phyloP scores from a whole-genome alignment of 2,329 filamentous ascomycete genomes.

The Beauveria pseudobassiana region DNA sequence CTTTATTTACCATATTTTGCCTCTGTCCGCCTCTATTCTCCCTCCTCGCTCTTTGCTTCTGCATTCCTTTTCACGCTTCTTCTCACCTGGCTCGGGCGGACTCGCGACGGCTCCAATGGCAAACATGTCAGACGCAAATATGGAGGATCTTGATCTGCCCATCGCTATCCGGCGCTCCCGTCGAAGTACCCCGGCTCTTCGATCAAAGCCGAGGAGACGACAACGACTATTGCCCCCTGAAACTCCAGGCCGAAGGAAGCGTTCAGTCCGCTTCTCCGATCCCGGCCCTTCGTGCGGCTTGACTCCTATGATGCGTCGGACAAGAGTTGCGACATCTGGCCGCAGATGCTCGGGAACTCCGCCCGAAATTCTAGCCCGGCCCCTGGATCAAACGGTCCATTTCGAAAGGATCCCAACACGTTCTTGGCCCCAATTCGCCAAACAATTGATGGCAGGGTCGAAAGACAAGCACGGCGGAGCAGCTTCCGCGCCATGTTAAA shows the following conservation, averaged over 20 bases:
- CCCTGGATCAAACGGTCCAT: conserved; percentile 15
- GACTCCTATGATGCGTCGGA: conserved; percentile 50
- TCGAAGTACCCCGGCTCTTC: conserved; percentile 32
- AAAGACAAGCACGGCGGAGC: conserved; percentile 49
- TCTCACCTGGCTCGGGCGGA: neutral
- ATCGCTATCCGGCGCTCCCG: conserved; percentile 49
- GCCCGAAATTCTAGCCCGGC: conserved; percentile 12
- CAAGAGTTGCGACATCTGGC: conserved; percentile 34
- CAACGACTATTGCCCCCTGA: neutral
- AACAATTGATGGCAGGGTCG: conserved; percentile 48
- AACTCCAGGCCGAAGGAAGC: conserved; percentile 31
- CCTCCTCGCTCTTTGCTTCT: neutral
- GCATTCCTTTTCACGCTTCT: neutral
- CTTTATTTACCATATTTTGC: neutral
- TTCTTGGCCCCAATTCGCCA: conserved; percentile 37
- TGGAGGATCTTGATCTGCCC: conserved; percentile 38
- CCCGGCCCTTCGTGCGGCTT: conserved; percentile 48
- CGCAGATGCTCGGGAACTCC: conserved; percentile 42
- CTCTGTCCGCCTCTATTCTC: neutral
- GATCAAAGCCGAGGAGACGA: conserved; percentile 19
- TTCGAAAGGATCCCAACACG: conserved; percentile 15
- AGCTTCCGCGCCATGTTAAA: conserved; percentile 53
- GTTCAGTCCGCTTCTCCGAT: conserved; percentile 53
- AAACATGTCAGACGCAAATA: conserved; percentile 16
- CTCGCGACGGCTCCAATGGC: neutral